Conservation (phyloP, 2,329 filamentous ascomycete genomes). For the Alternaria triticimaculans region DNA sequence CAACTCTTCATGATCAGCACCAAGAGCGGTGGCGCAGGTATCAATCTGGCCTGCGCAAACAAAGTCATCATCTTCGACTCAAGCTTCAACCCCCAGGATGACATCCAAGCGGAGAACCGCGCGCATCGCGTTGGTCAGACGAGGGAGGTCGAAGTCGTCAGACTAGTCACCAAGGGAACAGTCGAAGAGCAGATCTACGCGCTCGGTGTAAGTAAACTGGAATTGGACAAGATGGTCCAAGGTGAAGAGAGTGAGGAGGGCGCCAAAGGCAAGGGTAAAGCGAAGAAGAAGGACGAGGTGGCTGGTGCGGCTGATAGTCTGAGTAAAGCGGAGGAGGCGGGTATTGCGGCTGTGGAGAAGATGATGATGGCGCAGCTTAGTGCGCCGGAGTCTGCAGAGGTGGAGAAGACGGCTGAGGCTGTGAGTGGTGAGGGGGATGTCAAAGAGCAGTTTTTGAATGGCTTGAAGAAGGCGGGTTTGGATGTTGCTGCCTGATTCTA, state of each 20-base stretch:
- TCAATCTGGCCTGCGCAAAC: constrained; percentile 94
- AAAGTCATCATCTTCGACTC: constrained; percentile 98
- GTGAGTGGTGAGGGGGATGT: constrained; percentile 33
- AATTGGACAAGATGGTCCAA: constrained; percentile 78
- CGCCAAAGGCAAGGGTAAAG: constrained; percentile 12
- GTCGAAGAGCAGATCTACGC: constrained; percentile 94
- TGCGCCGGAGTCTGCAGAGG: not conserved
- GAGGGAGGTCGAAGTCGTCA: constrained; percentile 86
- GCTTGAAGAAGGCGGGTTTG: constrained; percentile 52
- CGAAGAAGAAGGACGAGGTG: constrained; percentile 24
- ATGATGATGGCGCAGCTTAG: constrained; percentile 49
- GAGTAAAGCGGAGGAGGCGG: constrained; percentile 43
- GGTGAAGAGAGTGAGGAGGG: constrained; percentile 61
- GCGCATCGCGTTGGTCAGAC: constrained; percentile 94
- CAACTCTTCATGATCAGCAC: constrained; percentile 93
- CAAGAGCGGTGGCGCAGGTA: constrained; percentile 92
- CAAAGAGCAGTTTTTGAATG: constrained; percentile 51
- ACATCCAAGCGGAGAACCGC: constrained; percentile 97
- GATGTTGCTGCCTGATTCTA: constrained; percentile 32
- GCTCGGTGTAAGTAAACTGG: constrained; percentile 90
- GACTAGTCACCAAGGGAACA: constrained; percentile 79
- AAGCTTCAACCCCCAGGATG: constrained; percentile 97
- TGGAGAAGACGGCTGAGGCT: constrained; percentile 9
- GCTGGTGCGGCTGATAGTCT: constrained; percentile 35
- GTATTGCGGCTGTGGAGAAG: constrained; percentile 46